Base-by-base conservation (phyloP, 1,139 yeast species). In the Scheffersomyces parashehatae region DNA sequence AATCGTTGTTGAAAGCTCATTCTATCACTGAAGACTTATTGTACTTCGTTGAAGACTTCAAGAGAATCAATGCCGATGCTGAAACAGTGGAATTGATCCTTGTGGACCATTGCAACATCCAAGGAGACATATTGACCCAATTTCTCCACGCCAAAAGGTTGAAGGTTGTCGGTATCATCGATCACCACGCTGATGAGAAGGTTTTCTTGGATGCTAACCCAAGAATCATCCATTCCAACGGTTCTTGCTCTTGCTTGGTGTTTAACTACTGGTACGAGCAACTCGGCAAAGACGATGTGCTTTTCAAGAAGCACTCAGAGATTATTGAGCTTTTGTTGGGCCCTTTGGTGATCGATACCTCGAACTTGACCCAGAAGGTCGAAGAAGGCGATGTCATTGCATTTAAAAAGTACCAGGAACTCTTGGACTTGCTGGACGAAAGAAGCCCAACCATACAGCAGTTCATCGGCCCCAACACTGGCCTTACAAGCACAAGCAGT, bases 81-180 rank as follows among this genome's bases (percentile, higher is more conserved):
- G 35, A 44, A 4, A 40, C 43, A 7, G 50, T 76, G 2, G 69
- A 76, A 11, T 65, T 87, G 14, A 70, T 81, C 4, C 68, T 91
- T 41, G 96, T 91, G 3, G 99, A 91, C 59, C 97, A 90, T 63
- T 90, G 95, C 58, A 73, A 75, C 36, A 69, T 85, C 11, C 87
- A 86, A 44, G 85, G 87, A 0, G 68, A 70, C 24, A 55, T 61
- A 3, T 58, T 48, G 52, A 71, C 39, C 44, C 54, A 44, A 31
- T 59, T 43, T 46, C 65, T 50, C 29, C 48, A 64, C 12, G 50
- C 56, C 5, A 54, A 55, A 1, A 51, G 56, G 34, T 53, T 71
- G 16, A 52, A 62, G 1, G 83, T 89, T 0, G 66, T 65, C 0
- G 84, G 83, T 0, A 80, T 93, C 10, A 77, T 93, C 29, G 99